Conservation (phyloP, 176 grass and related monocot species). For the Musa schizocarpa region DNA sequence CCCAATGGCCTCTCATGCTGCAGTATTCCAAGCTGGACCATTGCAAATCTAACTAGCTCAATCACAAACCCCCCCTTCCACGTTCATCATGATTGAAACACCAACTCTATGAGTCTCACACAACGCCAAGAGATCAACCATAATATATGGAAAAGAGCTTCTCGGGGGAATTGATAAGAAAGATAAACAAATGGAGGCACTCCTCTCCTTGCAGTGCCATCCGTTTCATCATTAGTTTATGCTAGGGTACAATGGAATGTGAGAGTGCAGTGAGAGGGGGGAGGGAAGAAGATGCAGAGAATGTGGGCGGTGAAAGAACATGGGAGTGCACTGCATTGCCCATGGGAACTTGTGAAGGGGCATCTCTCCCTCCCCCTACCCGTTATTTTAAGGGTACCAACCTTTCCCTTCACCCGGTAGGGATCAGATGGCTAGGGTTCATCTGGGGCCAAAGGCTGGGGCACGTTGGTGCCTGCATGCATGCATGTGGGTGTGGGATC, state of each 20-base stretch:
- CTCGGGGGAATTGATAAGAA: background rate
- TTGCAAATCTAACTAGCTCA: background rate
- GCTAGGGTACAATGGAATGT: background rate
- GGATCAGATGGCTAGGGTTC: background rate
- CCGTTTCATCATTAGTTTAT: background rate
- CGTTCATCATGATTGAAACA: background rate
- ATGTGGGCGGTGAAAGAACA: slow-evolving; percentile 4
- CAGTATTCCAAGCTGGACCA: background rate
- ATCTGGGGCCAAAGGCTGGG: too few species aligned
- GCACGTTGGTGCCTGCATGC: background rate
- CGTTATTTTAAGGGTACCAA: background rate
- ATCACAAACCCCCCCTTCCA: background rate
- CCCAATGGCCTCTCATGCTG: slow-evolving; percentile 1
- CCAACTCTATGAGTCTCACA: background rate
- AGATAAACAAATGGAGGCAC: background rate
- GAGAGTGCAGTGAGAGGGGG: background rate
- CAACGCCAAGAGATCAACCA: background rate
- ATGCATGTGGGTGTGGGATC: slow-evolving; percentile 6
- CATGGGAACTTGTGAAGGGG: background rate
- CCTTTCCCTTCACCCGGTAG: background rate
- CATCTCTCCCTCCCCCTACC: background rate
- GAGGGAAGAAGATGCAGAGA: background rate
- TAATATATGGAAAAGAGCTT: background rate
- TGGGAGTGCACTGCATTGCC: background rate
- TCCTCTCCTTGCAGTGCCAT: background rate